Evolutionary conservation across 2,329 filamentous ascomycete genomes (phyloP).

Genomic region (Botrytis hyacinthi): DNA sequence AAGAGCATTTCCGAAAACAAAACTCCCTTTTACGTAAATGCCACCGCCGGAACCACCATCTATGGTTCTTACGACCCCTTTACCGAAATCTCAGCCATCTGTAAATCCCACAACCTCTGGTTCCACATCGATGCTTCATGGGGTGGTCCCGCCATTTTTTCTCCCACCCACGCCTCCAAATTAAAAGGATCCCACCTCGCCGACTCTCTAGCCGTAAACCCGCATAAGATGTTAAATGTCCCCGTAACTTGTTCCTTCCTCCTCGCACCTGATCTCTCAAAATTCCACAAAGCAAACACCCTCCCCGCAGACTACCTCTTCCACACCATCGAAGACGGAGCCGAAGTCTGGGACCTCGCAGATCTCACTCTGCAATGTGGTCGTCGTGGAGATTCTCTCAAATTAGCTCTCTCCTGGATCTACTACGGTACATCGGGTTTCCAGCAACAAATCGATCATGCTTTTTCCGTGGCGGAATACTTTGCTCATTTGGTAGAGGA

Average conservation of each 20-base stretch:
- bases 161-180: conserved; percentile 58
- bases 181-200: conserved; percentile 71
- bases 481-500: conserved; percentile 60
- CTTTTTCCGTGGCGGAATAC: conserved; percentile 68
- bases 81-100: conserved; percentile 65
- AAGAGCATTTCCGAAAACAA: conserved; percentile 64
- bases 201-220: conserved; percentile 82
- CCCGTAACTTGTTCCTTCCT: conserved; percentile 91
- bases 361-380: conserved; percentile 94
- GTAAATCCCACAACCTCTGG: conserved; percentile 74
- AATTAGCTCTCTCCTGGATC: conserved; percentile 83
- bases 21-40: conserved; percentile 92
- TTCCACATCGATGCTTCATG: conserved; percentile 90
- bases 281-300: conserved; percentile 82
- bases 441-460: conserved; percentile 64
- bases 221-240: conserved; percentile 95
- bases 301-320: conserved; percentile 85
- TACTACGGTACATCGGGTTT: conserved; percentile 83
- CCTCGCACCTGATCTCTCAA: conserved; percentile 69
- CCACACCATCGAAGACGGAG: conserved; percentile 47
- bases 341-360: conserved; percentile 80
- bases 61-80: conserved; percentile 87
- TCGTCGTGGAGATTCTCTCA: conserved; percentile 78
- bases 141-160: conserved; percentile 85
- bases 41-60: conserved; percentile 92